These are phyloP conservation scores for Colletotrichum abscissum DNA, from an alignment of 2,329 filamentous ascomycete species.

Conservation along the genomic window DNA sequence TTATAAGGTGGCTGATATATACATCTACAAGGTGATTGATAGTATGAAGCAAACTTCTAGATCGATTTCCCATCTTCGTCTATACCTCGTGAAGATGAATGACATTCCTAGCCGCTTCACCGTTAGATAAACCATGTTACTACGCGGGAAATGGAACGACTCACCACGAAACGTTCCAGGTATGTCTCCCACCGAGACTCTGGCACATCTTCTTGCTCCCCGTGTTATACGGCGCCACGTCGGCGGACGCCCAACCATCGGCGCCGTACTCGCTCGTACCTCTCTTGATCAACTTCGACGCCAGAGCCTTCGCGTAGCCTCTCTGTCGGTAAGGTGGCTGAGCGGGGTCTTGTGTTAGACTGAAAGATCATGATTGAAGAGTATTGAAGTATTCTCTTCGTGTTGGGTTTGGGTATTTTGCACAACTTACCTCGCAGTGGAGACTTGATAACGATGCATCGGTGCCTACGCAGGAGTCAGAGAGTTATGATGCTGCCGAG, in stretches of 20 bases:
- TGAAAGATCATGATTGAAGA: background rate
- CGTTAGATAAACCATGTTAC: background rate
- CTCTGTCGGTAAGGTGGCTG: conserved; percentile 66
- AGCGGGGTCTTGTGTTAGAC: background rate
- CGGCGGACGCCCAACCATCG: conserved; percentile 69
- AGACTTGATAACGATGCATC: conserved; percentile 72
- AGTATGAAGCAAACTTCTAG: background rate
- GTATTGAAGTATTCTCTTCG: background rate
- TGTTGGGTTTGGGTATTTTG: background rate
- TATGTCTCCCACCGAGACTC: conserved; percentile 66
- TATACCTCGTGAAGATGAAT: background rate
- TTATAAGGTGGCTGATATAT: background rate
- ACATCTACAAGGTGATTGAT: background rate
- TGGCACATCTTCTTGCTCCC: conserved; percentile 72
- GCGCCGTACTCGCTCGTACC: conserved; percentile 55
- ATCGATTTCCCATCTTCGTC: background rate
- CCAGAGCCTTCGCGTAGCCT: conserved; percentile 72
- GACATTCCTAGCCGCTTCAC: background rate
- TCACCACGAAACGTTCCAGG: conserved; percentile 71
- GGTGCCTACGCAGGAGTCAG: conserved; percentile 52
- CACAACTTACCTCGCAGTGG: conserved; percentile 62
- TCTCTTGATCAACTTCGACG: conserved; percentile 67
- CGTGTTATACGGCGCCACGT: conserved; percentile 71
- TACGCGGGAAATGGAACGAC: conserved; percentile 36
- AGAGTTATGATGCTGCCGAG: background rate